These are phyloP conservation scores for peach (Prunus persica) DNA, from an alignment of 306 rosid species.

Conservation along the genomic window Prunus_persica_NCBIv2 NC_034014.1:25000001-25000500, in stretches of 20 bases:
- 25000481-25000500: constrained; percentile 93
- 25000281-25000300: constrained; percentile 80
- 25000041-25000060: constrained; percentile 65
- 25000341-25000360: background rate
- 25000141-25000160: background rate
- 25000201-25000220: constrained; percentile 85
- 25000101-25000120: background rate
- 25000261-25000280: constrained; percentile 87
- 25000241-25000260: constrained; percentile 79
- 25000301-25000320: constrained; percentile 67
- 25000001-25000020: constrained; percentile 71
- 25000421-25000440: constrained; percentile 54
- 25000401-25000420: background rate
- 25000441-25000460: constrained; percentile 73
- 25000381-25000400: background rate
- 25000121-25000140: background rate
- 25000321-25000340: constrained; percentile 37
- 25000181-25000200: constrained; percentile 53
- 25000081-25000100: constrained; percentile 47
- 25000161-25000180: background rate
- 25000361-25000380: background rate
- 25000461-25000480: constrained; percentile 65
- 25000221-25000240: constrained; percentile 69
- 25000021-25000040: constrained; percentile 62
- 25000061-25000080: constrained; percentile 71